These are phyloP conservation scores for Gracilaria gracilis DNA, from an alignment of 23 red algal genomes.

Conservation along the genomic window DNA sequence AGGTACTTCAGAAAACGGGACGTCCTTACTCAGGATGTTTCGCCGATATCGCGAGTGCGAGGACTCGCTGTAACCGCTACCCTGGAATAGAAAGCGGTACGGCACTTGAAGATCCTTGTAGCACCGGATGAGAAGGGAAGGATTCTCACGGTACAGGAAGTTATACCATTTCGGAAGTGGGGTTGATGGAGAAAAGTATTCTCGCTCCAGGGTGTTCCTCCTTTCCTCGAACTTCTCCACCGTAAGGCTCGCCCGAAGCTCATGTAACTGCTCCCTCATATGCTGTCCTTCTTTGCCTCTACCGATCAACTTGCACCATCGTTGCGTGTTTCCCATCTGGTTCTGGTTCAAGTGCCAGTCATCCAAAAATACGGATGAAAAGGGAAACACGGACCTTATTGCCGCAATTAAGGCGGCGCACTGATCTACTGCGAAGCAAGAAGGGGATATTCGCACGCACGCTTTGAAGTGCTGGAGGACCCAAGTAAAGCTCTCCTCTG, in stretches of 20 bases:
- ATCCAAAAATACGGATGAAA: neutral
- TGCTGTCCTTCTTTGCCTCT: neutral
- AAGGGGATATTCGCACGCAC: neutral
- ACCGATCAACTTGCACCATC: neutral
- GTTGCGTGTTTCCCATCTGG: neutral
- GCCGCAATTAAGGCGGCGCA: neutral
- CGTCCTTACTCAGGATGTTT: neutral
- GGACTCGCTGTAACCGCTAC: neutral
- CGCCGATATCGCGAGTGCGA: neutral
- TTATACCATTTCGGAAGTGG: constrained; percentile 4
- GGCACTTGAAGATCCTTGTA: neutral
- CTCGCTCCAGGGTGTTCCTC: neutral
- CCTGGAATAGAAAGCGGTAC: constrained; percentile 3
- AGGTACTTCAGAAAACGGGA: neutral
- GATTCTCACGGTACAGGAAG: neutral
- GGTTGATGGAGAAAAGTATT: neutral
- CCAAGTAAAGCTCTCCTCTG: neutral
- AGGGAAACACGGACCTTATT: neutral
- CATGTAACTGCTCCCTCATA: neutral
- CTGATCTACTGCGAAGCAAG: neutral
- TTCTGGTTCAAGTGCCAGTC: neutral
- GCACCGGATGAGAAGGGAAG: neutral
- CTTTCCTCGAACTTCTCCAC: neutral
- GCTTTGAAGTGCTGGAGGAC: neutral
- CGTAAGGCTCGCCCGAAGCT: neutral